These are phyloP conservation scores for Eucalyptus sp. DNA, from an alignment of 345 rosid species.

Conservation along the genomic window DNA sequence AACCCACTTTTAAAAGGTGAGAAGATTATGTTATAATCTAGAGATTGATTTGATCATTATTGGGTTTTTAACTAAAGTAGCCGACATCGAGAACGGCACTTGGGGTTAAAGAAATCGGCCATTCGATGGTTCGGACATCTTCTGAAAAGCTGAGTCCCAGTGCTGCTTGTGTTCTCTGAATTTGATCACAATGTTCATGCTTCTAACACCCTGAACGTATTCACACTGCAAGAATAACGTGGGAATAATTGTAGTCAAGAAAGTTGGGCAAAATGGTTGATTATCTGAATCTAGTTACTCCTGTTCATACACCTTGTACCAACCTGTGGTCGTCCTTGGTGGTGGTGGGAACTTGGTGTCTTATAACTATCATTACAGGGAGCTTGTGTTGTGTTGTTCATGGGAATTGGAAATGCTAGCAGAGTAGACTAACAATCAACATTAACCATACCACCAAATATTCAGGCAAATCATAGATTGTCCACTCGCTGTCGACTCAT, in stretches of 20 bases:
- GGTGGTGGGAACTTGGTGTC: background rate
- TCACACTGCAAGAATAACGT: background rate
- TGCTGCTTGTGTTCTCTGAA: background rate
- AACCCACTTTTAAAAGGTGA: background rate
- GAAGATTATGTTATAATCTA: background rate
- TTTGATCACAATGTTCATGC: background rate
- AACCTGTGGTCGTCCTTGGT: background rate
- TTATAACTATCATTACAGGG: background rate
- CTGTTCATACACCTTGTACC: background rate
- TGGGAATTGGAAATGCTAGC: background rate
- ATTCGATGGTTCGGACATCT: background rate
- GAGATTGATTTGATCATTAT: background rate
- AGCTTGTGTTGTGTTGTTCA: background rate
- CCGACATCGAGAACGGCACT: background rate
- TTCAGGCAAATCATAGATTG: background rate
- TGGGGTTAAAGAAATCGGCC: background rate
- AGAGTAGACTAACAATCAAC: background rate
- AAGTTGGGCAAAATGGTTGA: background rate
- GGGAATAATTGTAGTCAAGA: background rate
- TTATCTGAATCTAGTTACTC: background rate
- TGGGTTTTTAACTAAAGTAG: background rate
- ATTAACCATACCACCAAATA: background rate
- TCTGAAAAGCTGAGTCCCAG: background rate
- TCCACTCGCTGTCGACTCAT: background rate
- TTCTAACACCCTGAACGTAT: background rate